Evolutionary conservation across 1,284 basidiomycete species (phyloP).

Genomic region (Cutaneotrichosporon daszewskae): DNA sequence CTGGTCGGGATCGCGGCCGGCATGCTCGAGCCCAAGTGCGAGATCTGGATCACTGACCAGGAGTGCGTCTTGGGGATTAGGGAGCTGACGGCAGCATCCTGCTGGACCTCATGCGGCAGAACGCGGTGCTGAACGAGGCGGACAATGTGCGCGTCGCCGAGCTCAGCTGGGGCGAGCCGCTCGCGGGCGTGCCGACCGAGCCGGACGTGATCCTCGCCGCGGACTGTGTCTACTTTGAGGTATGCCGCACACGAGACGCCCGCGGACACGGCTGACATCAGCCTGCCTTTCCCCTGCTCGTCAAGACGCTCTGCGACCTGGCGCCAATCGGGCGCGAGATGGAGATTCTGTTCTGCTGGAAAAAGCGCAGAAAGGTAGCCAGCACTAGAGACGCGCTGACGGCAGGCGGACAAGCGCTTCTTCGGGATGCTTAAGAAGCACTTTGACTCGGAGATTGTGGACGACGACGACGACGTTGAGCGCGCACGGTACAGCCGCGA

Average conservation of each 20-base stretch:
- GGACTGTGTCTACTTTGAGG: conserved; percentile 91
- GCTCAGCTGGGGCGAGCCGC: conserved; percentile 60
- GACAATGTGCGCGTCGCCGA: conserved; percentile 58
- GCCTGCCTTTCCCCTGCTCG: conserved; percentile 83
- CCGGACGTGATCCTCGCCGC: conserved; percentile 65
- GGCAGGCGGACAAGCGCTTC: conserved; percentile 82
- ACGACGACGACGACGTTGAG: conserved; percentile 44
- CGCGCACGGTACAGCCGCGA: conserved; percentile 39
- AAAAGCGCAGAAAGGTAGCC: conserved; percentile 79
- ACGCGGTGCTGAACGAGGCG: conserved; percentile 62
- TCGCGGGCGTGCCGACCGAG: conserved; percentile 31
- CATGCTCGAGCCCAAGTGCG: conserved; percentile 55
- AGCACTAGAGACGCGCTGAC: not conserved
- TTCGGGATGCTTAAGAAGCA: conserved; percentile 73
- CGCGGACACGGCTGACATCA: conserved; percentile 8
- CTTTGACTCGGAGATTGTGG: conserved; percentile 55
- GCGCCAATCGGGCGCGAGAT: conserved; percentile 50
- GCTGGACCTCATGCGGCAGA: conserved; percentile 66
- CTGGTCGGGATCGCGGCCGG: conserved; percentile 80
- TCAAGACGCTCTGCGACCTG: conserved; percentile 69
- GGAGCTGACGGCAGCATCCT: conserved; percentile 55
- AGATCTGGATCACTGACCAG: conserved; percentile 82
- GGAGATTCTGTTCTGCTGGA: conserved; percentile 84
- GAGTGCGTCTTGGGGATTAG: conserved; percentile 54
- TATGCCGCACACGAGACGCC: conserved; percentile 10